Evolutionary conservation across 345 rosid species (phyloP), one percentile per base, ranked within the genome.

Genomic region (Balakata baccata): DNA sequence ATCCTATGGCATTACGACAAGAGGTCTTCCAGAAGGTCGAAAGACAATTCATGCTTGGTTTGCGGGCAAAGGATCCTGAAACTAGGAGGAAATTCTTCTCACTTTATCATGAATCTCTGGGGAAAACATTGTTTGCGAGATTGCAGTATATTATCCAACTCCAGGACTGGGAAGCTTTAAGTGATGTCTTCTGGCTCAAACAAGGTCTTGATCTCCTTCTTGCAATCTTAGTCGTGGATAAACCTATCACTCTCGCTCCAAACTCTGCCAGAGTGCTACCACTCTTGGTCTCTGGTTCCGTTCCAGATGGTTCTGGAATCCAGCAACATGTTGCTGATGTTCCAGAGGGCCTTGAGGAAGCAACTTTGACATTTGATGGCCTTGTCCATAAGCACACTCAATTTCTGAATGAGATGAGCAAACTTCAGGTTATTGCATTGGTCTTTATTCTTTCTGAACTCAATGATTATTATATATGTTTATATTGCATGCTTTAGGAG

Each of bases 171-270:
- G 98, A 95, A 87, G 96, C 99, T 82, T 76, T 92, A 80, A 90
- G 94, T 75, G 97, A 95, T 83, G 99, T 95, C 75, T 95, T 95
- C 83, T 95, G 99, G 99, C 94, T 95, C 76, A 95, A 95, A 83
- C 99, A 95, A 73, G 98, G 99, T 59, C 96, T 95, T 76, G 99
- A 95, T 89, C 94, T 95, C 78, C 94, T 95, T 74, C 84, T 95
- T 62, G 96, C 99, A 57, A 87, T 92, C 71, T 83, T 95, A 74
- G 97, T 90, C 25, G 94, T 88, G 85, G 88, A 90, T 75, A 89
- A 91, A 79, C 90, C 96, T 59, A 95, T 95, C 74, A 95, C 93
- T 43, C 88, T 95, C 75, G 99, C 98, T 70, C 92, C 99, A 80
- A 92, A 95, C 83, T 89, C 98, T 80, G 99, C 99, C 39, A 88